phyloP scores from a whole-genome alignment of 2,329 filamentous ascomycete species.

The Paecilomyces formosus region DNA sequence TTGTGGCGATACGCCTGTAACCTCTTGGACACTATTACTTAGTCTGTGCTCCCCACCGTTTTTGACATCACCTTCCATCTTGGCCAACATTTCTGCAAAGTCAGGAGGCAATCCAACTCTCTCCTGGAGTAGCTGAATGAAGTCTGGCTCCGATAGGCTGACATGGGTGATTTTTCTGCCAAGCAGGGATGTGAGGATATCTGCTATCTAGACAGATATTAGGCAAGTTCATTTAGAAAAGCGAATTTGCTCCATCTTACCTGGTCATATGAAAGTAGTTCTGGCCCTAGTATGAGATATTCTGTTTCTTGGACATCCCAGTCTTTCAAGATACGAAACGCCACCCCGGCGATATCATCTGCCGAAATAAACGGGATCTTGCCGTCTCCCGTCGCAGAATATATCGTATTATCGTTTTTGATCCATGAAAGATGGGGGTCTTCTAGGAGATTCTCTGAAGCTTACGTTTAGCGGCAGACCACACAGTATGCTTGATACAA shows the following conservation, averaged over 20 bases:
- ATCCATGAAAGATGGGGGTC: slow-evolving; percentile 24
- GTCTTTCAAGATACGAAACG: slow-evolving; percentile 8
- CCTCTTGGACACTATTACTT: slow-evolving; percentile 24
- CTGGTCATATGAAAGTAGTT: slow-evolving; percentile 30
- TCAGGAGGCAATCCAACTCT: slow-evolving; percentile 21
- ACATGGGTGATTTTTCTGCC: slow-evolving; percentile 28
- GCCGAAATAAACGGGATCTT: slow-evolving; percentile 10
- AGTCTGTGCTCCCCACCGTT: slow-evolving; percentile 28
- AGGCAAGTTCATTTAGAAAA: not conserved
- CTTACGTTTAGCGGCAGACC: no score
- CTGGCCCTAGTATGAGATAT: slow-evolving; percentile 29
- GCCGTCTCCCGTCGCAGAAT: slow-evolving; percentile 36
- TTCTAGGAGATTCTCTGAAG: slow-evolving; percentile 39
- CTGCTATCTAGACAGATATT: slow-evolving; percentile 9
- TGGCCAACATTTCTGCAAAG: slow-evolving; percentile 25
- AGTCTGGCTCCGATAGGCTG: slow-evolving; percentile 21
- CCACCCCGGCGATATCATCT: slow-evolving; percentile 10
- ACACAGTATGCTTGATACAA: not conserved
- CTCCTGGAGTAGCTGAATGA: not conserved
- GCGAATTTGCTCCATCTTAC: slow-evolving; percentile 7
- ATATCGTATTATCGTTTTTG: slow-evolving; percentile 31
- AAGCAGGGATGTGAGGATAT: slow-evolving; percentile 24
- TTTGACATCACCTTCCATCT: slow-evolving; percentile 20
- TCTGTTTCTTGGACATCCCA: slow-evolving; percentile 7
- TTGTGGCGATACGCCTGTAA: slow-evolving; percentile 27